Conservation (phyloP, 2,329 filamentous ascomycete genomes). For the Colletotrichum sp. region DNA sequence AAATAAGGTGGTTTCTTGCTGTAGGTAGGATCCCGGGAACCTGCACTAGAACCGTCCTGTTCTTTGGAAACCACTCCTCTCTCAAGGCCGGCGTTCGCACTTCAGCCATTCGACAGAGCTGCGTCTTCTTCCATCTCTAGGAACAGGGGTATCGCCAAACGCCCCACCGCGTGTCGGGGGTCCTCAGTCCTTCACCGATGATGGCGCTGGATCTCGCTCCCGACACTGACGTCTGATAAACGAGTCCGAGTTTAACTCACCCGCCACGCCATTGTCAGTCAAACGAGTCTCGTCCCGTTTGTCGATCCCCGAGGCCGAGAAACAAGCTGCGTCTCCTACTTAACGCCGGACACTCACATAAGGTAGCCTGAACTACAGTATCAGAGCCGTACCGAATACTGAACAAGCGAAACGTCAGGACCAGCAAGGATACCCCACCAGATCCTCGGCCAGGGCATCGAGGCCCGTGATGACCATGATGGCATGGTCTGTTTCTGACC, state of each 20-base stretch:
- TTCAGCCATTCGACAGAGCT: background rate
- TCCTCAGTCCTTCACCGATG: background rate
- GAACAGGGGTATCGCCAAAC: background rate
- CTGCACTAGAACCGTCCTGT: conserved; percentile 8
- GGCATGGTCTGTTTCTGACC: background rate
- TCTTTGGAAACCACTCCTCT: background rate
- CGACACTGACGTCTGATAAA: background rate
- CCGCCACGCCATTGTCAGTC: background rate
- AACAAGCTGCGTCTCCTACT: background rate
- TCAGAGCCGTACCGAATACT: background rate
- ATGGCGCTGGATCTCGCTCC: background rate
- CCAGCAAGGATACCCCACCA: background rate
- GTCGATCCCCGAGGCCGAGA: background rate
- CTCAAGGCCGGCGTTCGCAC: background rate
- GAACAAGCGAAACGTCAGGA: background rate
- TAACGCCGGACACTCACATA: background rate
- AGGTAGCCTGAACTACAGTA: background rate
- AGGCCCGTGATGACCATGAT: background rate
- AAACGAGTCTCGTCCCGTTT: background rate
- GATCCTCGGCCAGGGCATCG: background rate
- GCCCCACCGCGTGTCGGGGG: background rate
- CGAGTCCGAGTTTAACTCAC: background rate
- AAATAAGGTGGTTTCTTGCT: background rate
- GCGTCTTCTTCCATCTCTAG: background rate
- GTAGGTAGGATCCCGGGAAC: background rate